Base-by-base conservation (phyloP, 768 basidiomycete genomes). In the Myochromella boudieri region DNA sequence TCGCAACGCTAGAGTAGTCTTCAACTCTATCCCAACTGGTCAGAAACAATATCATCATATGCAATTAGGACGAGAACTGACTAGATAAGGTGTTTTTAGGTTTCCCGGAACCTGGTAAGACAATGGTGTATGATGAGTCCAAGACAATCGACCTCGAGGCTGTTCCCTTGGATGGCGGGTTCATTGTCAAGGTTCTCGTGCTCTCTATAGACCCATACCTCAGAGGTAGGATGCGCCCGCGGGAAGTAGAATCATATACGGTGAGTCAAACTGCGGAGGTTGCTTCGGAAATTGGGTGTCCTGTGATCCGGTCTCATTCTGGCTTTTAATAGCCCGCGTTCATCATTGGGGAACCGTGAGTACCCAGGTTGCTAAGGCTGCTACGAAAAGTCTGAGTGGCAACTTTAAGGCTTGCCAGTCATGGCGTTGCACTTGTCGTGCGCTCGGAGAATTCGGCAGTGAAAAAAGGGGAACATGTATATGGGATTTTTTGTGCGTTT, bases 121-220 rank as follows among this genome's bases (percentile, higher is more conserved):
- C 75, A 4, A 70, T 71, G 2, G 55, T 72, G 0, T 69, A 76
- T 48, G 77, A 81, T 46, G 61, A 47, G 3, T 69, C 63, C 0
- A 56, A 70, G 44, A 71, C 64, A 1, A 81, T 84, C 54, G 81
- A 83, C 52, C 53, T 73, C 17, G 75, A 79, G n/a, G 70, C 55
- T 22, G 70, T 69, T 1, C 58, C 70, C 1, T 58, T 80, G 32
- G 59, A 77, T 15, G 75, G 76, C 0, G 75, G 76, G 0, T 55
- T 79, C 45, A 55, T 84, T 6, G 37, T 80, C 53, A 83, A 82
- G 60, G 70, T 69, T 0, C 67, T 83, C 12, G 68, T 68, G 1
- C 55, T 77, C 4, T 72, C 72, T 1, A 54, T 75, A 27, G 75
- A 76, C 46, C 71, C 74, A 1, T 74, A 74, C 55, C 52, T 75